phyloP scores from a whole-genome alignment of 352 stramenopile species.

The Phytopythium mirpurense region DNA sequence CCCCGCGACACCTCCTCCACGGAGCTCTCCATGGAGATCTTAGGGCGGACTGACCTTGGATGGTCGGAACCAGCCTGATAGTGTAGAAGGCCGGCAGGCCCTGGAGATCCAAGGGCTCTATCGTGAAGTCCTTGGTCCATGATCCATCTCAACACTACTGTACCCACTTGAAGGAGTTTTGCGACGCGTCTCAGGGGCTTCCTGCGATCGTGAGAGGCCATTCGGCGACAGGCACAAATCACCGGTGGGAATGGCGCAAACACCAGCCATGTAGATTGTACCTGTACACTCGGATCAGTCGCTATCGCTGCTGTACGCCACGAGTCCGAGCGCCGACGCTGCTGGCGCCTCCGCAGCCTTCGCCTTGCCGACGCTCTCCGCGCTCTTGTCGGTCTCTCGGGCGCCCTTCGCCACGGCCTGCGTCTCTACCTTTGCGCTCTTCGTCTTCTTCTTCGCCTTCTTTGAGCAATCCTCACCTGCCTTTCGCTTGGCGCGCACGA shows the following conservation, averaged over 20 bases:
- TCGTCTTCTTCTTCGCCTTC: constrained; percentile 13
- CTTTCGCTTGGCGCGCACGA: constrained; percentile 60
- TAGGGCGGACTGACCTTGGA: too few species aligned
- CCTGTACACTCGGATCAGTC: constrained; percentile 2
- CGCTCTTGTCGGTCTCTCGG: background rate
- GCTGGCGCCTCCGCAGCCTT: constrained; percentile 7
- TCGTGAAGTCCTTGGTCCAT: too few species aligned
- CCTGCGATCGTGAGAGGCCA: too few species aligned
- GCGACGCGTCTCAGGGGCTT: background rate
- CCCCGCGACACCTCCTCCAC: too few species aligned
- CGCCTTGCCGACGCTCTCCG: constrained; percentile 11
- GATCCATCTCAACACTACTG: too few species aligned
- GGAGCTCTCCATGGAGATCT: too few species aligned
- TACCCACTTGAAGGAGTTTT: background rate
- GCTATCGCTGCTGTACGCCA: constrained; percentile 65
- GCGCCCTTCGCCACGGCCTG: background rate
- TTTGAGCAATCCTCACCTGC: constrained; percentile 4
- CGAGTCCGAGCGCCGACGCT: constrained; percentile 27
- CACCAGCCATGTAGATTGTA: background rate
- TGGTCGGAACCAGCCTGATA: too few species aligned
- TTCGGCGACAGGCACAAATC: too few species aligned
- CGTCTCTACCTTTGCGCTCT: constrained; percentile 14
- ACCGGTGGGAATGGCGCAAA: too few species aligned
- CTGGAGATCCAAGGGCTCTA: too few species aligned
- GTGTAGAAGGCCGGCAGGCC: too few species aligned